phyloP scores from a whole-genome alignment of 192 early-diverging fungal species.

The Rhizophagus sp. region DNA sequence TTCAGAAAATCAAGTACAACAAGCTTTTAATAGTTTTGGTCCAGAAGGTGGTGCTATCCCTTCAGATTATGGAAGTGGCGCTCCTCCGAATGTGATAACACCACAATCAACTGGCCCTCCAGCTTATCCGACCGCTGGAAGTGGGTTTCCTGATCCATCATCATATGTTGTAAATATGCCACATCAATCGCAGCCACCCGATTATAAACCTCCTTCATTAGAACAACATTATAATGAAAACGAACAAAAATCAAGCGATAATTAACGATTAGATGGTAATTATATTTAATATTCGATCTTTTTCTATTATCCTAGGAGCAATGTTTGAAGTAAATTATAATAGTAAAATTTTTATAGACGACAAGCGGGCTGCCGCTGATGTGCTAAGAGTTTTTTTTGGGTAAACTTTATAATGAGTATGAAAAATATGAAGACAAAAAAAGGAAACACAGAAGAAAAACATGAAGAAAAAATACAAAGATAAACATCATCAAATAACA shows the following conservation, averaged over 20 bases:
- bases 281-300: not conserved
- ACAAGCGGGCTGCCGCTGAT: too few species aligned
- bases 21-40: not conserved
- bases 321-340: not conserved
- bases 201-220: too few species aligned
- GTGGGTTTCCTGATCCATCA: not conserved
- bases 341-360: not conserved
- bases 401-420: too few species aligned
- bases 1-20: not conserved
- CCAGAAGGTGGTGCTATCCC: not conserved
- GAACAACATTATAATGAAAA: too few species aligned
- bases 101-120: not conserved
- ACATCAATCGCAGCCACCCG: not conserved
- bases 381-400: too few species aligned
- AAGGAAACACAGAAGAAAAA: too few species aligned
- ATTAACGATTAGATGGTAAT: not conserved
- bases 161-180: not conserved
- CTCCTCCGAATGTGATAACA: not conserved
- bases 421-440: too few species aligned
- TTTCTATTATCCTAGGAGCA: not conserved
- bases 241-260: not conserved
- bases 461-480: too few species aligned
- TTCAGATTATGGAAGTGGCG: not conserved
- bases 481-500: too few species aligned
- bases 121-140: not conserved